Base-by-base conservation (phyloP, 75 land plant species). In the Gnetum montanum region DNA sequence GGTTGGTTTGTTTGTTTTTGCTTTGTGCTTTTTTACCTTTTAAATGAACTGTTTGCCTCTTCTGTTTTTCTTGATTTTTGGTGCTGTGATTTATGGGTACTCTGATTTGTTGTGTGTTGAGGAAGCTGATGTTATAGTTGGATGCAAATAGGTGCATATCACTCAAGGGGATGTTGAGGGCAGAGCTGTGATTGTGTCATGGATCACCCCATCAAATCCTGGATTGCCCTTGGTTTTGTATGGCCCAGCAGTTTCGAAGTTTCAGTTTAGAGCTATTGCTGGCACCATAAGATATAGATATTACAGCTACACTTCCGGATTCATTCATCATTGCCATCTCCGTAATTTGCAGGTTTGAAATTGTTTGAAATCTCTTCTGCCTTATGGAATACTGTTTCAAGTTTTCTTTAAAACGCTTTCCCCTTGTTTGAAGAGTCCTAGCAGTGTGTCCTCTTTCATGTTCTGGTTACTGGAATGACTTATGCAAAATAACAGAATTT, bases 231-330 rank as follows among this genome's bases (percentile, higher is more conserved):
- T 37, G 27, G 71, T 76, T 2, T 33, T 43, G 22, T 76, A 61
- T 58, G 79, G 79, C n/a, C 38, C 33, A 11, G 26, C 12, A 29
- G 24, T 50, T 36, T 56, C 63, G 11, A 54, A 61, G 10, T 43
- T 66, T 40, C 19, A 45, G 4, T 35, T 51, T 24, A 37, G 11
- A 40, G 60, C 65, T 19, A 38, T 57, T 20, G 79, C 66, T 16
- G 12, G 19, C 27, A 51, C 61, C 22, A 60, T 51, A 1, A 49
- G 35, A 5, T 76, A 76, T 54, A 54, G 27, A 46, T 76, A 38
- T 46, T 73, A 66, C 47, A 76, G 67, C 54, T 76, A 76, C 54
- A 76, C 77, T 5, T 73, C 78, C 6, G 79, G 79, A 4, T 76
- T 40, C 41, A 71, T 76, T 47, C 79, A 76, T 51, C 79, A 73